Evolutionary conservation across 208 protist genomes (phyloP), one percentile per base, ranked within the genome.

Genomic region (Acanthamoeba healyi): DNA sequence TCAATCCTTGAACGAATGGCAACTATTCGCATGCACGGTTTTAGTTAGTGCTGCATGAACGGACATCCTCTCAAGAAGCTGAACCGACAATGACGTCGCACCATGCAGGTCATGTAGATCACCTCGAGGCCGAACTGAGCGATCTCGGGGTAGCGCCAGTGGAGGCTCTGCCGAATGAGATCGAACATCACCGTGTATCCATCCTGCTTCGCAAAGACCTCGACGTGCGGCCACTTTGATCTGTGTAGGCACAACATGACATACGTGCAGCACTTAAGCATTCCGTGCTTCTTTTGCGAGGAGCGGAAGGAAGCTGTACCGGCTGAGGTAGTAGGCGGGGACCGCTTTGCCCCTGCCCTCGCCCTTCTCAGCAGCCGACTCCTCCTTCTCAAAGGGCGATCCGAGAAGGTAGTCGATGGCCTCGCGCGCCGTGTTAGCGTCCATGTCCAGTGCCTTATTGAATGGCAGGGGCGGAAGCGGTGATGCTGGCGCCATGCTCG

Each of bases 361-460:
- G 46, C 72, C 72, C 40, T 81, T 81, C 72, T 81, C 72, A 7
- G 72, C 40, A 12, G 72, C 72, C 24, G 72, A 49, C 72, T 40
- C 72, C 72, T 81, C 72, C 38, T 81, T 81, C 40, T 81, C 72
- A 44, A 84, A 84, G 74, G 74, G 74, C 51, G 51, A 74, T 0
- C 84, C 84, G 36, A 91, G 46, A 2, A 91, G 84, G n/a, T 91
- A 91, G 24, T 91, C 84, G 84, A 91, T 91, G 54, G 84, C 84
- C 34, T 70, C 84, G 34, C 58, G 61, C 36, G 61, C 40, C 34
- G 54, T 51, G 61, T 91, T 63, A 10, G 84, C 61, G 34, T 91
- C 84, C 51, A 72, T 91, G 36, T 91, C 84, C 29, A 91, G 84
- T 3, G 84, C 84, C 84, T 91, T 91, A 34, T 91, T 91, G 19